Evolutionary conservation across 2,329 filamentous ascomycete genomes (phyloP).

Genomic region (Verticillium tricorpus): DNA sequence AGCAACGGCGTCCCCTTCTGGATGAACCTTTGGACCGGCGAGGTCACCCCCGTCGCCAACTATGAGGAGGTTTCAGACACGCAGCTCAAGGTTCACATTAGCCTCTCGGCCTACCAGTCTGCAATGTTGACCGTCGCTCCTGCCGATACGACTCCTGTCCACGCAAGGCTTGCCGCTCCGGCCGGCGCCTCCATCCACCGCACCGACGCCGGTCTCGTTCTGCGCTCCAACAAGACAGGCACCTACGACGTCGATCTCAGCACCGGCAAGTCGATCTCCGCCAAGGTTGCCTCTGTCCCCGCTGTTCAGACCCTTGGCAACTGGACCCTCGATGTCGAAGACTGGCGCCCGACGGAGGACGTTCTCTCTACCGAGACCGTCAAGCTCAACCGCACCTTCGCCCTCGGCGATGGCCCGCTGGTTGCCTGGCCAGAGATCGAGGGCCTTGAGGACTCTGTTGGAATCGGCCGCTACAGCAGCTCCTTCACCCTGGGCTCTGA

Average conservation of each 20-base stretch:
- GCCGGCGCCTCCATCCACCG: slow-evolving; percentile 1
- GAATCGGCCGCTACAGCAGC: slow-evolving; percentile 10
- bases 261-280: slow-evolving; percentile 2
- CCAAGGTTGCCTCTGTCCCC: slow-evolving; percentile 3
- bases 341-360: slow-evolving; percentile 7
- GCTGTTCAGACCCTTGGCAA: slow-evolving; percentile 1
- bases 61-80: slow-evolving; percentile 9
- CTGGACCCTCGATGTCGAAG: slow-evolving; percentile 6
- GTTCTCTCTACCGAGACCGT: slow-evolving; percentile 5
- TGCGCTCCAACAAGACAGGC: slow-evolving; percentile 7
- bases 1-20: slow-evolving; percentile 6
- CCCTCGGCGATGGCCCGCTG: slow-evolving; percentile 4
- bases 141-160: not conserved
- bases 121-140: slow-evolving; percentile 8
- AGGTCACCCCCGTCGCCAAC: slow-evolving; percentile 4
- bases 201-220: slow-evolving; percentile 4
- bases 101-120: slow-evolving; percentile 6
- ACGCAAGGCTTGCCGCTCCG: slow-evolving; percentile 1
- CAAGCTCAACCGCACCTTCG: slow-evolving; percentile 1
- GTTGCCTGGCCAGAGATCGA: slow-evolving; percentile 7
- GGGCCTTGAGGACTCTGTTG: slow-evolving; percentile 4
- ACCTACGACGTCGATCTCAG: slow-evolving; percentile 1
- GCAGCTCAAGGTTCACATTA: slow-evolving; percentile 8
- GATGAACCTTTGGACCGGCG: slow-evolving; percentile 9
- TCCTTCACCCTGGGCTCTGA: not conserved